These are phyloP conservation scores for Yamadazyma atlantica DNA, from an alignment of 1,139 yeast genomes.

Conservation along the genomic window DNA sequence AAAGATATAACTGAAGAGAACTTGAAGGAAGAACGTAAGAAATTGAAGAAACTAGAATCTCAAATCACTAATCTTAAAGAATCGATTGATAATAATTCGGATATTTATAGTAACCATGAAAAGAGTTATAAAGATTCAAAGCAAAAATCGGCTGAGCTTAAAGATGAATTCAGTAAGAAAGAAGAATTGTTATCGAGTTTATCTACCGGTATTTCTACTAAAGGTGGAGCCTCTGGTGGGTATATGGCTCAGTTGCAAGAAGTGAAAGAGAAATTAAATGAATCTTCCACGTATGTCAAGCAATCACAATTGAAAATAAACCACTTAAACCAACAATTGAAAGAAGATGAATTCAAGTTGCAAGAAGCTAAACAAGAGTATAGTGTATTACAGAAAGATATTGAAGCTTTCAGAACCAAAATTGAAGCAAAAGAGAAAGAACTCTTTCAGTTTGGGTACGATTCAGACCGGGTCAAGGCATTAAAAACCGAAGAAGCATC, in stretches of 20 bases:
- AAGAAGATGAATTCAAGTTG: conserved; percentile 52
- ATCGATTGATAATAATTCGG: conserved; percentile 30
- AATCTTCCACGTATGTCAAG: conserved; percentile 56
- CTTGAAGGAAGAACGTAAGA: conserved; percentile 46
- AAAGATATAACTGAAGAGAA: conserved; percentile 58
- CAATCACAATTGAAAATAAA: conserved; percentile 60
- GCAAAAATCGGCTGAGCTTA: conserved; percentile 40
- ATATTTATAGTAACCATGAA: conserved; percentile 28
- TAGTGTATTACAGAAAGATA: conserved; percentile 38
- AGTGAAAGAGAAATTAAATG: conserved; percentile 57
- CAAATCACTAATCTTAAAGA: conserved; percentile 19
- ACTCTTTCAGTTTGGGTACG: conserved; percentile 58
- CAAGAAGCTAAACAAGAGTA: conserved; percentile 56
- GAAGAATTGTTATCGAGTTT: conserved; percentile 82
- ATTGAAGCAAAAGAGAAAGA: conserved; percentile 42
- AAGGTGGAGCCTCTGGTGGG: conserved; percentile 76
- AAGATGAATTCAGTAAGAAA: conserved; percentile 54
- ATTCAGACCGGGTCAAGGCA: conserved; percentile 46
- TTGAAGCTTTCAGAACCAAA: conserved; percentile 42
- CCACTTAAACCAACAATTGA: conserved; percentile 55
- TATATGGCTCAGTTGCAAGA: conserved; percentile 72
- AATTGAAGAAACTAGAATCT: conserved; percentile 16
- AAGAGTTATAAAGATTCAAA: conserved; percentile 45
- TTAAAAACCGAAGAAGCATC: conserved; percentile 45
- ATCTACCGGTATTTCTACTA: conserved; percentile 87